Evolutionary conservation across 2,329 filamentous ascomycete genomes (phyloP), one percentile per base, ranked within the genome.

Genomic region (Botrytis tulipae): DNA sequence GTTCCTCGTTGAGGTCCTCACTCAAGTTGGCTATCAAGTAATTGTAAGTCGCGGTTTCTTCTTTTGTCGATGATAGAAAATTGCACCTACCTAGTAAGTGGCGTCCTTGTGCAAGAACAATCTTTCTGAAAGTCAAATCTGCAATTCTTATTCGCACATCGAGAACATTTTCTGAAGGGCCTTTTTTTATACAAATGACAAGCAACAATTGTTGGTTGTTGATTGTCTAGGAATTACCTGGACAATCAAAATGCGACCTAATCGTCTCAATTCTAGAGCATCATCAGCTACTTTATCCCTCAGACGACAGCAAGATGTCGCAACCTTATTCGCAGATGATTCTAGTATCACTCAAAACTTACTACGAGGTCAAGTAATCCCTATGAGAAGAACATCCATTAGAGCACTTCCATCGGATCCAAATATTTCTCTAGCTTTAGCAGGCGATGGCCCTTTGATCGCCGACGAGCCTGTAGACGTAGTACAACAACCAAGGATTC

Each of bases 161-260:
- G 29, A 66, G 29, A 54, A n/a, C n/a, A 20, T 22, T 44, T 44
- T 14, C 12, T 29, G 14, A 60, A 60, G 22, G 18, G 32, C 22
- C 9, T 32, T 8, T 66, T 51, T n/a, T n/a, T n/a, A n/a, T 7
- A 9, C 46, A 54, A 57, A 54, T 44, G 60, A 51, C 32, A 35
- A 68, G 51, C 42, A 61, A 42, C 48, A 37, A 68, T 54, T 57
- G 37, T 48, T 40, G 42, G 25, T 72, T 72, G 40, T 54, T 40
- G 42, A 48, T 72, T 72, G 40, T 57, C 71, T 68, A 35, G 62
- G 8, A 22, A 48, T 25, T 42, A 72, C 59, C 73, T 71, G 46
- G 61, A 18, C 37, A 73, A 67, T 60, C 73, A 74, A 70, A 75
- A 82, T 83, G 82, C 79, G 80, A 76, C 73, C 80, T 54, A 74